Percentiles rank a stretch among this genome's conserved stretches.
Conservation (phyloP, 2,329 filamentous ascomycete genomes). For the Venturia asperata region DNA sequence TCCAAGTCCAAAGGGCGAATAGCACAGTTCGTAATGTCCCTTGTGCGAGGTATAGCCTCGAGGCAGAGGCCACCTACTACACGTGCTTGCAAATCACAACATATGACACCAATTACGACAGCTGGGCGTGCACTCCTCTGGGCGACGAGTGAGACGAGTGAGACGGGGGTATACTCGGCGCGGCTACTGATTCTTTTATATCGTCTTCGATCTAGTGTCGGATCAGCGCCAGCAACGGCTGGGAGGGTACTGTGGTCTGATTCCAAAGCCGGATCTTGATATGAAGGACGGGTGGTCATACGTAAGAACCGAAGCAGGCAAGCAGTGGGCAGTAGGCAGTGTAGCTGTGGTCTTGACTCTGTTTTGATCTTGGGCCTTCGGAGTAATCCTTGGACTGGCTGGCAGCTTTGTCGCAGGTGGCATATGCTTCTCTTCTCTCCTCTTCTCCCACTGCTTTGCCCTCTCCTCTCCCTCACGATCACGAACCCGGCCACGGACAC, state of each 20-base stretch:
- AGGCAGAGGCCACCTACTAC: not conserved
- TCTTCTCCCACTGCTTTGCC: not conserved
- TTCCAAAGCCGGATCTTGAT: not conserved
- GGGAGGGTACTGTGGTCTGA: no score
- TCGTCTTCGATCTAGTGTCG: not conserved
- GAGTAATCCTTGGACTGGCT: not conserved
- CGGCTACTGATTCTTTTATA: not conserved
- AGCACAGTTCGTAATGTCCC: not conserved
- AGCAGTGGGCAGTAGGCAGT: not conserved
- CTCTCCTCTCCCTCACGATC: not conserved
- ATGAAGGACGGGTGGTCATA: not conserved
- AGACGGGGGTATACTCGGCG: not conserved
- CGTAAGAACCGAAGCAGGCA: not conserved
- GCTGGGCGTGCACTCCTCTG: not conserved
- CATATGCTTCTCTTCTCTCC: no score
- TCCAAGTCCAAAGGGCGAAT: not conserved
- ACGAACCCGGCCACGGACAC: not conserved
- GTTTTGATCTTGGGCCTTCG: no score
- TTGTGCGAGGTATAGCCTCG: not conserved
- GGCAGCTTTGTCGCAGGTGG: not conserved
- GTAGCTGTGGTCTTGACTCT: not conserved
- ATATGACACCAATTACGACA: not conserved
- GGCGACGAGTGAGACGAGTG: not conserved
- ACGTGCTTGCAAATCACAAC: not conserved
- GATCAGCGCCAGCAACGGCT: conserved; percentile 3